A percentile compares a stretch with the other conserved stretches of the same genome.
phyloP scores from a whole-genome alignment of 805 yeast genomes.

The Zygotorulaspora florentina region DNA sequence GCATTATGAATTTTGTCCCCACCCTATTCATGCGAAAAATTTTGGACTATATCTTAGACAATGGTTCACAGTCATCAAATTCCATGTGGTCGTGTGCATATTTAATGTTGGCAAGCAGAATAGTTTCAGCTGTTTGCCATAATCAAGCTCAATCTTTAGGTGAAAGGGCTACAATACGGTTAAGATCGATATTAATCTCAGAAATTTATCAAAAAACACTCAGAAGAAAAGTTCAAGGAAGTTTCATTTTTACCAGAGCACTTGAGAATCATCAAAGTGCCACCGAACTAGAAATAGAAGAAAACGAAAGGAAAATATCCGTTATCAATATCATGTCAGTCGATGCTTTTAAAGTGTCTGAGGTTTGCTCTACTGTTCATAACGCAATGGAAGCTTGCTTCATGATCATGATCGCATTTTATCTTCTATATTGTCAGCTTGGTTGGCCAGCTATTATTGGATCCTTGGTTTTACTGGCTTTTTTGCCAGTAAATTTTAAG shows the following conservation, averaged over 20 bases:
- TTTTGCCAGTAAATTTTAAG: constrained; percentile 67
- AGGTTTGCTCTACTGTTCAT: not conserved
- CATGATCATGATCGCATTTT: constrained; percentile 1
- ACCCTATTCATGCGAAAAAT: not conserved
- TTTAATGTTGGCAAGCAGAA: not conserved
- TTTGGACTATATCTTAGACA: not conserved
- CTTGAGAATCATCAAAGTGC: not conserved
- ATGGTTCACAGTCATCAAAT: constrained; percentile 3
- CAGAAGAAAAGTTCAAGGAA: not conserved
- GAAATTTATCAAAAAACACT: constrained; percentile 1
- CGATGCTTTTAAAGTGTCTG: constrained; percentile 5
- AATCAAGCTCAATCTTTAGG: constrained; percentile 1
- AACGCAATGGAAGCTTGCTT: not conserved
- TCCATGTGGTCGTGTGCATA: not conserved
- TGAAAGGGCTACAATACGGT: constrained; percentile 2
- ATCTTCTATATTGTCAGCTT: not conserved
- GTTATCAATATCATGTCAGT: constrained; percentile 2
- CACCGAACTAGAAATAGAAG: not conserved
- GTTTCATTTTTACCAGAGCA: too few relatives aligned
- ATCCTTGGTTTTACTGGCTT: constrained; percentile 51
- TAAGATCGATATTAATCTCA: constrained; percentile 2
- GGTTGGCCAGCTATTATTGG: constrained; percentile 64
- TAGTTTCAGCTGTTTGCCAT: constrained; percentile 1
- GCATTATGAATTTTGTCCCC: not conserved
- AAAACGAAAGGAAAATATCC: not conserved